Percentiles rank a stretch among this genome's conserved stretches.
Evolutionary conservation across 1,284 basidiomycete genomes (phyloP).

Genomic region (Ustilago esculenta): DNA sequence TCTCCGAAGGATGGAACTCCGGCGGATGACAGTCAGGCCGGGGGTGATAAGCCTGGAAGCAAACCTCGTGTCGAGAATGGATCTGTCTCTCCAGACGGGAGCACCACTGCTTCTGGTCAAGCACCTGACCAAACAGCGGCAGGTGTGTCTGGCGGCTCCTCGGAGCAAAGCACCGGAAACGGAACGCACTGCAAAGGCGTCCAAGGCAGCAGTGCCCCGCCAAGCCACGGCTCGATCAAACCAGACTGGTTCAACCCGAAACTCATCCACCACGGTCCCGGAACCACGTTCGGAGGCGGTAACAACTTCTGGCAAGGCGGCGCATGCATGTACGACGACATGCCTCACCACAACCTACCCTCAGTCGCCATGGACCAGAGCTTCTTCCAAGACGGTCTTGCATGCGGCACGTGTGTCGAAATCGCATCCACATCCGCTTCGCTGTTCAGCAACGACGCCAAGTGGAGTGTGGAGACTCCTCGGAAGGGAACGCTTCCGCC

Average conservation of each 20-base stretch:
- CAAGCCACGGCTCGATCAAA: conserved; percentile 11
- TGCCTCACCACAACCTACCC: conserved; percentile 35
- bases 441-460: conserved; percentile 25
- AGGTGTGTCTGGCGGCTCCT: too few species aligned
- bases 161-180: background rate
- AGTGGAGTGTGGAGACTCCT: conserved; percentile 25
- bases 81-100: too few species aligned
- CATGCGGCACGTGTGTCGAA: conserved; percentile 46
- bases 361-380: conserved; percentile 44
- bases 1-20: too few species aligned
- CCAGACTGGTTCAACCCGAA: conserved; percentile 23
- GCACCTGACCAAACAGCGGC: too few species aligned
- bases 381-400: conserved; percentile 41
- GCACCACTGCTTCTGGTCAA: too few species aligned
- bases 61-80: background rate
- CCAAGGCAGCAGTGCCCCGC: conserved; percentile 6
- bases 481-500: conserved; percentile 10
- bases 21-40: too few species aligned
- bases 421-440: conserved; percentile 26
- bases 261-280: conserved; percentile 35
- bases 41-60: background rate
- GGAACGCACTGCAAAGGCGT: conserved; percentile 22
- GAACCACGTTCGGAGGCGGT: conserved; percentile 32
- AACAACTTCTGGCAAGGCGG: conserved; percentile 36
- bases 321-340: conserved; percentile 40